phyloP scores from a whole-genome alignment of 805 yeast species.

The Pichia insulana region DNA sequence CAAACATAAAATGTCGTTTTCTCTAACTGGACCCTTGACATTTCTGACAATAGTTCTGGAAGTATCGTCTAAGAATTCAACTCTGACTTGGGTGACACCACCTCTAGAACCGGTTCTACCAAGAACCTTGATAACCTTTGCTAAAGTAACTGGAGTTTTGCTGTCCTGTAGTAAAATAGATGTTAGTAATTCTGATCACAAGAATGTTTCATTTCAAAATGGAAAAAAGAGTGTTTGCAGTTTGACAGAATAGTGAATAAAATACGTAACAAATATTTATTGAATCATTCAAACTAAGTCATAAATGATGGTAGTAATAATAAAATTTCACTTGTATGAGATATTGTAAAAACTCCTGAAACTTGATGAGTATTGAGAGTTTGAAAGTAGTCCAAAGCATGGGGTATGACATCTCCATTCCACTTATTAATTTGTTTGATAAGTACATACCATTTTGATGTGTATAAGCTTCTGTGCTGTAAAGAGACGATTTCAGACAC shows the following conservation, averaged over 20 bases:
- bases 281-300: no score
- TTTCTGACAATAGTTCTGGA: slow-evolving; percentile 95
- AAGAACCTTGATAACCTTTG: slow-evolving; percentile 98
- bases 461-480: neutral
- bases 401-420: no score
- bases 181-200: slow-evolving; percentile 8
- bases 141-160: slow-evolving; percentile 95
- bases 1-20: slow-evolving; percentile 95
- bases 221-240: no score
- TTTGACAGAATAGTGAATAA: no score
- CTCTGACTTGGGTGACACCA: slow-evolving; percentile 99
- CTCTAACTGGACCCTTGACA: slow-evolving; percentile 97
- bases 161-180: slow-evolving; percentile 35
- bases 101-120: slow-evolving; percentile 99
- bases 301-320: no score
- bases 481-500: neutral
- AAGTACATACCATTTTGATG: neutral
- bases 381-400: no score
- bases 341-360: no score
- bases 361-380: no score
- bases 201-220: no score
- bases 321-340: no score
- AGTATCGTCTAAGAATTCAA: slow-evolving; percentile 91
- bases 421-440: neutral
- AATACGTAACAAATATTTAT: no score